phyloP scores from a whole-genome alignment of 2,329 filamentous ascomycete species.

The Aureobasidium sp. region DNA sequence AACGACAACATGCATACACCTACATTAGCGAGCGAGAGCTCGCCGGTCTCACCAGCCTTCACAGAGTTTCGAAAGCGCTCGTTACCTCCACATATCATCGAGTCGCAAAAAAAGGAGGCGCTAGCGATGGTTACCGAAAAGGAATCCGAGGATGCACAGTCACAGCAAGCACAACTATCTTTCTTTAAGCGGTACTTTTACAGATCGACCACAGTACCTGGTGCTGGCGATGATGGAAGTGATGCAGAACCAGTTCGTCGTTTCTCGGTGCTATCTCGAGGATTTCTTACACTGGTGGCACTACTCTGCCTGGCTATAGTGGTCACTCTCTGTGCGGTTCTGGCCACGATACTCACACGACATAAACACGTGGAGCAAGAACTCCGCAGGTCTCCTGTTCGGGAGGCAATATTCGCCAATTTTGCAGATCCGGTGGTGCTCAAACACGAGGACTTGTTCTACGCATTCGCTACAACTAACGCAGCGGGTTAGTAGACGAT shows the following conservation, averaged over 20 bases:
- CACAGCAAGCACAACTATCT: slow-evolving; percentile 11
- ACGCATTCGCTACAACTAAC: slow-evolving; percentile 31
- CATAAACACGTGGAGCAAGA: background rate
- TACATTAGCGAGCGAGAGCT: background rate
- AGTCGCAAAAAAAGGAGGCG: slow-evolving; percentile 1
- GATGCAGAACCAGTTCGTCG: slow-evolving; percentile 9
- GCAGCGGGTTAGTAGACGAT: slow-evolving; percentile 15
- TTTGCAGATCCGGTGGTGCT: slow-evolving; percentile 32
- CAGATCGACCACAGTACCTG: background rate
- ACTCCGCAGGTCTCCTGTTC: background rate
- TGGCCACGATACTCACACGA: slow-evolving; percentile 16
- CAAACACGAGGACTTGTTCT: slow-evolving; percentile 26
- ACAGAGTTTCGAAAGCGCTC: slow-evolving; percentile 8
- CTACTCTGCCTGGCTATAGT: slow-evolving; percentile 17
- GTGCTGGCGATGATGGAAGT: slow-evolving; percentile 4
- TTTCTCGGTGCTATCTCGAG: slow-evolving; percentile 22
- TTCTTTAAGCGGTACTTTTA: slow-evolving; percentile 22
- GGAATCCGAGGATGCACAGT: background rate
- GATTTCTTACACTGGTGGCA: slow-evolving; percentile 15
- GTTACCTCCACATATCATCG: slow-evolving; percentile 11
- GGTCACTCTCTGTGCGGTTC: slow-evolving; percentile 18
- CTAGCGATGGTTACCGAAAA: slow-evolving; percentile 6
- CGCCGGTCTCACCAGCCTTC: background rate
- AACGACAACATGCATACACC: background rate
- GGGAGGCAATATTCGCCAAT: slow-evolving; percentile 22